Percentiles rank a stretch among this genome's conserved stretches.
phyloP scores from a whole-genome alignment of 306 rosid genomes.

The Senna siamea region DNA sequence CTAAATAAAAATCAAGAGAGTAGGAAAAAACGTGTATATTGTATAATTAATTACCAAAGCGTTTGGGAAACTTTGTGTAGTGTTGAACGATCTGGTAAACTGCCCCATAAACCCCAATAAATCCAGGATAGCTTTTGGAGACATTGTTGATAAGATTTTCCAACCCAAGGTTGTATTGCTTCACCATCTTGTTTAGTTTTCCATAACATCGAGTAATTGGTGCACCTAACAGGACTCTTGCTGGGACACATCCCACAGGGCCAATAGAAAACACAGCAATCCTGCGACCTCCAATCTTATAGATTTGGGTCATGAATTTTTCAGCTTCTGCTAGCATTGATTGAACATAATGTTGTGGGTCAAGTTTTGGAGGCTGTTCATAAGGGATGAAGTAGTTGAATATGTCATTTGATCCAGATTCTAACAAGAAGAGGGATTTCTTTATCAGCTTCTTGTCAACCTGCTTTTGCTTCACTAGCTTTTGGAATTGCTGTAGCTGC shows the following conservation, averaged over 20 bases:
- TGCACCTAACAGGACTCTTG: constrained; percentile 40
- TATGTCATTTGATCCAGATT: constrained; percentile 51
- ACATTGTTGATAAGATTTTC: constrained; percentile 27
- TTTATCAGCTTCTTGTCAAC: constrained; percentile 30
- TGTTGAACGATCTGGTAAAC: constrained; percentile 37
- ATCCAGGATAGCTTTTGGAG: constrained; percentile 14
- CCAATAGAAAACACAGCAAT: constrained; percentile 42
- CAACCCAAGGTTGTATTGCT: constrained; percentile 44
- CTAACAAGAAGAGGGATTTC: constrained; percentile 47
- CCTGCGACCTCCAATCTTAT: constrained; percentile 40
- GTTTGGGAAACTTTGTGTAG: constrained; percentile 32
- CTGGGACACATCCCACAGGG: constrained; percentile 50
- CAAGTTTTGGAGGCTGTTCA: not conserved
- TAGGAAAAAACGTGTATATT: too few relatives aligned
- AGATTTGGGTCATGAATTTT: constrained; percentile 28
- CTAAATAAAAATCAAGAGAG: too few relatives aligned
- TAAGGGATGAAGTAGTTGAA: constrained; percentile 39
- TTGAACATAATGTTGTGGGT: constrained; percentile 36
- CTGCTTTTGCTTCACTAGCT: constrained; percentile 37
- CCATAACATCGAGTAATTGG: constrained; percentile 37
- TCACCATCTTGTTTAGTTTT: constrained; percentile 39
- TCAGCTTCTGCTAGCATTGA: constrained; percentile 40
- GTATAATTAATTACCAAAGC: constrained; percentile 44
- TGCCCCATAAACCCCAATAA: constrained; percentile 38
- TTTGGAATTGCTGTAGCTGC: constrained; percentile 44